phyloP scores from a whole-genome alignment of 305 asterid genomes.

The Rubia tinctorum region DNA sequence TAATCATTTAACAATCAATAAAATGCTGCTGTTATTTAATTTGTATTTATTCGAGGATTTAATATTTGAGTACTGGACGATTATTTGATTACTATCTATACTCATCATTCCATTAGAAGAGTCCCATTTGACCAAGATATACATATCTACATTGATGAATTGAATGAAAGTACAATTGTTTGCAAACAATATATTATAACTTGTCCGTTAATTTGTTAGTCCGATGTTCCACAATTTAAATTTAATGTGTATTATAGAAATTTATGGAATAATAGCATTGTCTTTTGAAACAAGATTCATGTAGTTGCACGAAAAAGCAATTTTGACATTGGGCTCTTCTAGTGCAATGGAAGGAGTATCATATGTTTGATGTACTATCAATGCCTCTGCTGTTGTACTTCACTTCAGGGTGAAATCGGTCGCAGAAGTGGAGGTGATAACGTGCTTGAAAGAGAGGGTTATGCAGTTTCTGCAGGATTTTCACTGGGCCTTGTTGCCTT shows the following conservation, averaged over 20 bases:
- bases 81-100: neutral
- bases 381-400: conserved; percentile 14
- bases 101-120: neutral
- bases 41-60: neutral
- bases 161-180: neutral
- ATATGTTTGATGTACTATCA: neutral
- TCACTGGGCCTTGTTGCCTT: conserved; percentile 91
- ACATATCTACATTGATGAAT: neutral
- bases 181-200: neutral
- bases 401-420: conserved; percentile 86
- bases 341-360: neutral
- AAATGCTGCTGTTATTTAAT: neutral
- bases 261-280: too few species aligned
- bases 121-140: neutral
- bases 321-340: neutral
- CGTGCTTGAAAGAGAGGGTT: conserved; percentile 99
- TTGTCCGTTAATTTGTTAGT: neutral
- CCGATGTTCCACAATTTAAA: neutral
- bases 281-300: neutral
- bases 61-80: neutral
- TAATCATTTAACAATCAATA: conserved; percentile 1
- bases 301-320: neutral
- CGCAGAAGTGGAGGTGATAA: conserved; percentile 99
- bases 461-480: conserved; percentile 96
- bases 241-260: neutral